Evolutionary conservation across 345 rosid genomes (phyloP).

Genomic region (Iberis pinnata): DNA sequence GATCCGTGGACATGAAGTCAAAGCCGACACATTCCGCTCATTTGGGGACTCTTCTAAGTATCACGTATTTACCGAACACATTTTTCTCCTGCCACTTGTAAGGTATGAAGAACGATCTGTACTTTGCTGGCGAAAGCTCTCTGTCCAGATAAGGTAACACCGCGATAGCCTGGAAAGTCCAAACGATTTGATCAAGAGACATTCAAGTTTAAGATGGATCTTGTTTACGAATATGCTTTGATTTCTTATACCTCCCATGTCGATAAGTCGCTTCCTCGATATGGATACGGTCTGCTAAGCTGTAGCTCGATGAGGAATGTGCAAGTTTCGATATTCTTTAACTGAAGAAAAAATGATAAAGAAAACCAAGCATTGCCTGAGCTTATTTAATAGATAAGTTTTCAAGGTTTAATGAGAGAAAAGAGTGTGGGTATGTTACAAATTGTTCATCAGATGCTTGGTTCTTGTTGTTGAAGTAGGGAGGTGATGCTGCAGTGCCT

Average conservation of each 20-base stretch:
- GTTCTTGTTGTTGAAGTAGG: conserved; percentile 85
- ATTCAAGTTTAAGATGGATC: neutral
- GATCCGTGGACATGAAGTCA: too few species aligned
- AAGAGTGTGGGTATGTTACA: conserved; percentile 33
- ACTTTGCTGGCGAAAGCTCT: conserved; percentile 74
- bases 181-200: neutral
- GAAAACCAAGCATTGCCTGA: neutral
- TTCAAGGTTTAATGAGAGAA: neutral
- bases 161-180: conserved; percentile 61
- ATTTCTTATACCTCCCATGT: conserved; percentile 74
- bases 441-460: conserved; percentile 77
- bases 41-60: conserved; percentile 39
- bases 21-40: too few species aligned
- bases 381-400: neutral
- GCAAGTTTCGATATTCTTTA: conserved; percentile 56
- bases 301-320: conserved; percentile 84
- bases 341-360: conserved; percentile 33
- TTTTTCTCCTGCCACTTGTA: conserved; percentile 72
- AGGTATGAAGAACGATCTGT: conserved; percentile 89
- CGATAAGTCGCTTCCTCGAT: conserved; percentile 75
- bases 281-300: conserved; percentile 64
- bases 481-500: conserved; percentile 86
- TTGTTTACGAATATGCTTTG: too few species aligned
- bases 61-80: conserved; percentile 81
- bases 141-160: conserved; percentile 84